Evolutionary conservation across 352 stramenopile species (phyloP).

Genomic region (Phytophthora pini): DNA sequence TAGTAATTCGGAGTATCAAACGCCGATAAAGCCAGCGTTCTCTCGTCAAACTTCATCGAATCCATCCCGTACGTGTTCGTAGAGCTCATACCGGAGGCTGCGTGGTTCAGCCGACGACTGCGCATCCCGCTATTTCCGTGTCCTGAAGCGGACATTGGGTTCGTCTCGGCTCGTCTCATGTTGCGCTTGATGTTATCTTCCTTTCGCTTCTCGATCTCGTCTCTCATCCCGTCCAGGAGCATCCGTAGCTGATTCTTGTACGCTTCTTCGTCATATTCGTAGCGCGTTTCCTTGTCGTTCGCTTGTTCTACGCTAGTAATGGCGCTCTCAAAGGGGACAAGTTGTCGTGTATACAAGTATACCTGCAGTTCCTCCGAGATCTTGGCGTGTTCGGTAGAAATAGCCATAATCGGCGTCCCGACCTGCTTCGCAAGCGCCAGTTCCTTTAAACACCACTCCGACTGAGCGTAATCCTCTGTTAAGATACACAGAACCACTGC

Average conservation of each 20-base stretch:
- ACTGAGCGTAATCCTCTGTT: constrained; percentile 80
- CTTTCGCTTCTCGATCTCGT: constrained; percentile 87
- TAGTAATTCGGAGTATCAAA: constrained; percentile 40
- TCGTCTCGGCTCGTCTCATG: constrained; percentile 49
- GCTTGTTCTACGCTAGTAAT: constrained; percentile 61
- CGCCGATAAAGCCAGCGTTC: constrained; percentile 32
- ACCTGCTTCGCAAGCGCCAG: constrained; percentile 84
- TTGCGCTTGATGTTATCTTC: constrained; percentile 66
- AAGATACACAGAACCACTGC: constrained; percentile 77
- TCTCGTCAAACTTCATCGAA: constrained; percentile 60
- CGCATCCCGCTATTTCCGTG: constrained; percentile 18
- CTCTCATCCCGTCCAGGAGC: constrained; percentile 76
- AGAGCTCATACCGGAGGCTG: constrained; percentile 36
- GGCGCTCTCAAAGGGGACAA: constrained; percentile 77
- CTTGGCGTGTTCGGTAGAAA: constrained; percentile 72
- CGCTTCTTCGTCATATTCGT: constrained; percentile 71
- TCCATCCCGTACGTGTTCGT: constrained; percentile 39
- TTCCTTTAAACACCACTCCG: constrained; percentile 85
- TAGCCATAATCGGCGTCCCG: constrained; percentile 77
- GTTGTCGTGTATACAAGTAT: constrained; percentile 85
- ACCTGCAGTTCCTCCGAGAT: constrained; percentile 88
- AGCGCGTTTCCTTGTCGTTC: constrained; percentile 51
- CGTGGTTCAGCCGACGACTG: constrained; percentile 32
- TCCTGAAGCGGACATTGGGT: constrained; percentile 30
- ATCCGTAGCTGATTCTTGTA: constrained; percentile 78